Evolutionary conservation across 2,329 filamentous ascomycete species (phyloP).

Genomic region (Sporothrix sp.): DNA sequence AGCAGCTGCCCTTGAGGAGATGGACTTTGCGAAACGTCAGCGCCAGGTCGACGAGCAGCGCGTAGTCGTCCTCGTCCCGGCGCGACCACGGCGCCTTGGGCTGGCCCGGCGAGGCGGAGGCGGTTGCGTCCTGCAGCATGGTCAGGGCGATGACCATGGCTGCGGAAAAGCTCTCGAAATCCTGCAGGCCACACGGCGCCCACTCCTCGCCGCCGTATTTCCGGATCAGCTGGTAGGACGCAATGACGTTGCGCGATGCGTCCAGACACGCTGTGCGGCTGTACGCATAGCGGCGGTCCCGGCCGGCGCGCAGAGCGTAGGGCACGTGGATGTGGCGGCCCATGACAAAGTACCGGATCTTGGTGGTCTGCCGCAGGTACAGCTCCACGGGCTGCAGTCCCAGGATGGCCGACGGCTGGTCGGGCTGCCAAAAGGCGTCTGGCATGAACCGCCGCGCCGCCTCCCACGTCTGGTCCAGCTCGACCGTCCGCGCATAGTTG

Average conservation of each 20-base stretch:
- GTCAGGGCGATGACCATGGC: conserved; percentile 3
- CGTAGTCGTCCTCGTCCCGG: background rate
- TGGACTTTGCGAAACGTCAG: background rate
- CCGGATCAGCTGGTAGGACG: background rate
- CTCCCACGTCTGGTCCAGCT: conserved; percentile 32
- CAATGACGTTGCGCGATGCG: background rate
- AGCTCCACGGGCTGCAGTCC: background rate
- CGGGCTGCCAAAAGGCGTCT: conserved; percentile 5
- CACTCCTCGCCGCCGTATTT: background rate
- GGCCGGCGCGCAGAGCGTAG: background rate
- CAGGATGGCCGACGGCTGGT: background rate
- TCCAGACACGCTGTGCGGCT: conserved; percentile 1
- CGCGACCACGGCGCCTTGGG: background rate
- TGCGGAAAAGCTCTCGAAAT: conserved; percentile 3
- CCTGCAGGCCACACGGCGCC: conserved; percentile 1
- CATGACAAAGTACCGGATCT: conserved; percentile 7
- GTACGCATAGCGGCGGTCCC: background rate
- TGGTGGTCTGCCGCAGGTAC: conserved; percentile 6
- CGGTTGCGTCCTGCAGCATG: background rate
- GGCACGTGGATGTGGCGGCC: conserved; percentile 14
- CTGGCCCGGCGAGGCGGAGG: background rate
- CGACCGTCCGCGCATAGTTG: conserved; percentile 28
- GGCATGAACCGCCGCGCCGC: conserved; percentile 11
- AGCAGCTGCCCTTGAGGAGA: background rate
- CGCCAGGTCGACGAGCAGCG: background rate